Conservation (phyloP, 495 filamentous ascomycete genomes). For the Aspergillus taichungensis region DNA sequence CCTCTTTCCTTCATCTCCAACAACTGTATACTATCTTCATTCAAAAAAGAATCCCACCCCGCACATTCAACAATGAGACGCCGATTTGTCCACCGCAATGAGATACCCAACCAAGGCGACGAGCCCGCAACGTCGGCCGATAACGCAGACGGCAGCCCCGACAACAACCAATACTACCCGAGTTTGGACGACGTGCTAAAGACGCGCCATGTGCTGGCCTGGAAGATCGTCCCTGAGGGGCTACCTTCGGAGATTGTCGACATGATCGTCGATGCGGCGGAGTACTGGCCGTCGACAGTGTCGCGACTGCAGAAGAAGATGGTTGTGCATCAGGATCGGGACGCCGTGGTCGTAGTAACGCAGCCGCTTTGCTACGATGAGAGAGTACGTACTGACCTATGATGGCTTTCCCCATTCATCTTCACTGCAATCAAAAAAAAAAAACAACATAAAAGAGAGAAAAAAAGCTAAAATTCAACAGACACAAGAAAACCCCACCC, state of each 20-base stretch:
- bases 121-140: not conserved
- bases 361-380: slow-evolving; percentile 32
- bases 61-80: too few relatives aligned
- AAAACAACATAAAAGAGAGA: too few relatives aligned
- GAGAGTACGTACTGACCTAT: slow-evolving; percentile 11
- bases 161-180: slow-evolving; percentile 15
- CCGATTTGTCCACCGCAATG: not conserved
- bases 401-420: not conserved
- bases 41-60: too few relatives aligned
- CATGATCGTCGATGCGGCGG: slow-evolving; percentile 55
- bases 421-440: too few relatives aligned
- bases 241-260: slow-evolving; percentile 61
- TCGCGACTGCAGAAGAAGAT: slow-evolving; percentile 18
- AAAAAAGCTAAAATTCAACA: slow-evolving; percentile 7
- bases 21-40: too few relatives aligned
- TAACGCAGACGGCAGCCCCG: not conserved
- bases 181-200: slow-evolving; percentile 27
- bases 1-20: too few relatives aligned
- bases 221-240: slow-evolving; percentile 30
- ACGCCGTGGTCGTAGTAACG: slow-evolving; percentile 31
- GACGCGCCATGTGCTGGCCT: slow-evolving; percentile 26
- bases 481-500: slow-evolving; percentile 8
- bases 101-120: not conserved
- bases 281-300: slow-evolving; percentile 56
- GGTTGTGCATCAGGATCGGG: slow-evolving; percentile 26